Evolutionary conservation across 1,284 basidiomycete species (phyloP), one percentile per base, ranked within the genome.

Genomic region (Cronartium ribicola): DNA sequence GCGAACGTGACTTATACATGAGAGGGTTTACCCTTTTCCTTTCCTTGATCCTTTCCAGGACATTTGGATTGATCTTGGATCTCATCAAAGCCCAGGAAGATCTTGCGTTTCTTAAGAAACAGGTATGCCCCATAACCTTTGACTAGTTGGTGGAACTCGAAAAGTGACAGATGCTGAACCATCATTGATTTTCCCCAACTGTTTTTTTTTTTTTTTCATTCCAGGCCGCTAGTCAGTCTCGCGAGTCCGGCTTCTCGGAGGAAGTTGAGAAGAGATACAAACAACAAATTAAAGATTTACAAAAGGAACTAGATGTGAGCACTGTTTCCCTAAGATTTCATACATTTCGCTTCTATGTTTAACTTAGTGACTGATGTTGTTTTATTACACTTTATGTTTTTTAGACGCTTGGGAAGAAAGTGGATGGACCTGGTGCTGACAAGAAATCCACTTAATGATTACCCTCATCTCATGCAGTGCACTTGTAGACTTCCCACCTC

Each of bases 31-130:
- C 90, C 71, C 86, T 98, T 61, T 96, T 96, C 88, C 88, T 97
- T 43, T 94, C 92, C 17, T 88, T 94, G 70, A 90, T 96, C 78
- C 88, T 97, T 77, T 90, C 92, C 7, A 89, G 94, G 78, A 92
- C 90, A 4, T 95, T 95, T 84, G 90, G 89, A 83, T 91, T 97
- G 80, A 87, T 91, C 72, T 87, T 94, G 78, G 92, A 96, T 81
- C 88, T 96, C 76, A 90, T 96, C 79, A 88, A 92, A 78, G 87
- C 89, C 2, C 92, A 95, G 82, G 93, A 94, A 79, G 87, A 92
- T 79, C 91, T 91, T 79, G 88, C 87, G 40, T 88, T 90, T 77
- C 83, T 95, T 76, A 92, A 94, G 84, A 86, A 88, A 78, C 84
- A 86, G 78, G 87, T 86, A 78, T 76, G 84, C 14, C 8, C 22